Conservation (phyloP, 176 grass and related monocot genomes). For the Thalia dealbata region DNA sequence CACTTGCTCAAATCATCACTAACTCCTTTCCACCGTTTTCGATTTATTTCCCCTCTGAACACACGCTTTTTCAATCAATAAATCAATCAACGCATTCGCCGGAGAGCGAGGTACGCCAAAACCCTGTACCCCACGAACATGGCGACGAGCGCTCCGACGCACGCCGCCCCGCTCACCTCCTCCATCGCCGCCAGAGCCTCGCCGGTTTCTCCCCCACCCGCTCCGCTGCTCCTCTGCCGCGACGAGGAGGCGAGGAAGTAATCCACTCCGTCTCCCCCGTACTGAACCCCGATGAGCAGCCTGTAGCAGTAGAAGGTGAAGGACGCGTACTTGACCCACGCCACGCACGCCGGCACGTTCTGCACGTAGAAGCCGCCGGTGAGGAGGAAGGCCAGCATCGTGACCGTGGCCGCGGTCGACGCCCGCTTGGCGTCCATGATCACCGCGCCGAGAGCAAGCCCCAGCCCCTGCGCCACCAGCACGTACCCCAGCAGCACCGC, state of each 20-base stretch:
- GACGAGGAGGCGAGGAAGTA: background rate
- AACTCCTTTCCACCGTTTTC: too few species aligned
- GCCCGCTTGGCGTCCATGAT: slow-evolving; percentile 95
- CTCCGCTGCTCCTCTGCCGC: slow-evolving; percentile 6
- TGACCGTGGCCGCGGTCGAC: slow-evolving; percentile 53
- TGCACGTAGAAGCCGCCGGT: slow-evolving; percentile 89
- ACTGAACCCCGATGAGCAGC: slow-evolving; percentile 70
- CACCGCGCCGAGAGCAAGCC: slow-evolving; percentile 56
- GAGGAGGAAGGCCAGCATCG: slow-evolving; percentile 92
- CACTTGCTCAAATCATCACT: too few species aligned
- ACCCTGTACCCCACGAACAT: slow-evolving; percentile 80
- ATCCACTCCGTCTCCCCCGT: slow-evolving; percentile 28
- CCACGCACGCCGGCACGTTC: slow-evolving; percentile 63
- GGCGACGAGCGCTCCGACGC: slow-evolving; percentile 41
- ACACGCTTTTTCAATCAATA: too few species aligned
- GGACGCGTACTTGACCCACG: slow-evolving; percentile 80
- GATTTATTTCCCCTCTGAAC: background rate
- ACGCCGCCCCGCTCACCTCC: slow-evolving; percentile 11
- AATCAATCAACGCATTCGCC: slow-evolving; percentile 16
- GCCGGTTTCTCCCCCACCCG: background rate
- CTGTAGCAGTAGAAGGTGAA: slow-evolving; percentile 94
- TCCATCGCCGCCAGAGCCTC: slow-evolving; percentile 9
- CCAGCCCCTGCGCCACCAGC: slow-evolving; percentile 69
- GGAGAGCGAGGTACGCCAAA: slow-evolving; percentile 68
- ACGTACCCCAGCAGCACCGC: slow-evolving; percentile 55